Conservation (phyloP, 768 basidiomycete species). For the Naganishia vishniacii region DNA sequence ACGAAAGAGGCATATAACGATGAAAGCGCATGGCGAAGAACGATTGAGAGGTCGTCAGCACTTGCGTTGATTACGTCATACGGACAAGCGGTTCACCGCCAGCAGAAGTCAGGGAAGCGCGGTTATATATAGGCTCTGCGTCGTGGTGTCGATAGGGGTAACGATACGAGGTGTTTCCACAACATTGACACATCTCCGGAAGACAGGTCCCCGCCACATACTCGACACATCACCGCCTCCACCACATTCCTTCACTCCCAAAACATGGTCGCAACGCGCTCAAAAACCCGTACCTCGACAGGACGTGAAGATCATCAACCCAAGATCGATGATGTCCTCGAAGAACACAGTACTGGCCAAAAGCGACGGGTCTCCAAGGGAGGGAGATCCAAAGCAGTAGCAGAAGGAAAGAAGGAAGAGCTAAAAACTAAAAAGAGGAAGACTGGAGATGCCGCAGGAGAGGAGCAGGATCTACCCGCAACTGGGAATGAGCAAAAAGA, state of each 20-base stretch:
- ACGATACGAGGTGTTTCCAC: too few species aligned
- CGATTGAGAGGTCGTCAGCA: too few species aligned
- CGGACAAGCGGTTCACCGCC: too few species aligned
- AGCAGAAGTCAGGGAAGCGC: too few species aligned
- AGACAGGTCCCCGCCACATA: too few species aligned
- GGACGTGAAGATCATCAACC: conserved; percentile 14
- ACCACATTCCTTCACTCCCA: neutral
- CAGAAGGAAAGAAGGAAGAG: neutral
- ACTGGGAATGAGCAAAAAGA: neutral
- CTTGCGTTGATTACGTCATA: too few species aligned
- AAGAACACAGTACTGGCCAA: neutral
- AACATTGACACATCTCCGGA: too few species aligned
- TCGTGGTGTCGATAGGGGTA: too few species aligned
- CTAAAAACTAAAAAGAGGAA: conserved; percentile 19
- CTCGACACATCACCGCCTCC: too few species aligned
- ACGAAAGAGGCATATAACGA: too few species aligned
- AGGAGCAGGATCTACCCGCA: neutral
- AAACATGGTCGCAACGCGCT: conserved; percentile 21
- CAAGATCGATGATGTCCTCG: conserved; percentile 23
- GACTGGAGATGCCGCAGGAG: neutral
- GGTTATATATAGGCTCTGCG: too few species aligned
- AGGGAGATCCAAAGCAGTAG: neutral
- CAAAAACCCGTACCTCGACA: conserved; percentile 17
- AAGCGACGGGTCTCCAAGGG: neutral
- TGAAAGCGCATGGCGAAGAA: too few species aligned